Percentiles rank a stretch among this genome's conserved stretches.
Evolutionary conservation across 1,284 basidiomycete species (phyloP).

Genomic region (Vanrija humicola): DNA sequence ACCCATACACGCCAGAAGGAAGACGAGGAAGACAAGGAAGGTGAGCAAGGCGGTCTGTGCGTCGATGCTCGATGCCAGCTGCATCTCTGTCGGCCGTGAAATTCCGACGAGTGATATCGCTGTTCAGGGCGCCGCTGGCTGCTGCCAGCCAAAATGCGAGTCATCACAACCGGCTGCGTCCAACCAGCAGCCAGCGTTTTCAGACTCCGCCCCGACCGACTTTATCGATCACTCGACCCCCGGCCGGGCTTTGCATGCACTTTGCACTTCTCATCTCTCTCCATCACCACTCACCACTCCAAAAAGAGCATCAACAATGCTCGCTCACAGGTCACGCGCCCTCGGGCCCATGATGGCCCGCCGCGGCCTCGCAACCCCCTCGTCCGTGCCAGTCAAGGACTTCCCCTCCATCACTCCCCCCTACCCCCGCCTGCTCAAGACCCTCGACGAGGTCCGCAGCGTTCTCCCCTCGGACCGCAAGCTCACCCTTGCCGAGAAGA

Average conservation of each 20-base stretch:
- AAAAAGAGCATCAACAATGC: constrained; percentile 7
- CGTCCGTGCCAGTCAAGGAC: constrained; percentile 43
- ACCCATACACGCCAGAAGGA: background rate
- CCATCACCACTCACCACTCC: background rate
- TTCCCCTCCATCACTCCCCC: constrained; percentile 78
- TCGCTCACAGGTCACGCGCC: constrained; percentile 13
- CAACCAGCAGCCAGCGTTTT: background rate
- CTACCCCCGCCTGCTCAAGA: constrained; percentile 71
- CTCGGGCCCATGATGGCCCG: constrained; percentile 9
- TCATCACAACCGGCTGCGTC: background rate
- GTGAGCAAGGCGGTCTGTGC: background rate
- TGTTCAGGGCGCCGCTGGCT: background rate
- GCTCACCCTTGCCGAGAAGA: constrained; percentile 94
- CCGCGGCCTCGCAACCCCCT: constrained; percentile 43
- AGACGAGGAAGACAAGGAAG: background rate
- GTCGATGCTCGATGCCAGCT: background rate
- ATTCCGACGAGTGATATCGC: background rate
- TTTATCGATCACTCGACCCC: background rate
- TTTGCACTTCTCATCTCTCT: too few species aligned
- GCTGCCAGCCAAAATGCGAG: too few species aligned
- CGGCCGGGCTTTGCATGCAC: background rate
- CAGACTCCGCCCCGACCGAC: background rate
- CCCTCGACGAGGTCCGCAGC: constrained; percentile 67
- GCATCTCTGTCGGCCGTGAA: background rate
- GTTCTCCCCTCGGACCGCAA: constrained; percentile 59